Percentiles rank a stretch among this genome's conserved stretches.
phyloP scores from a whole-genome alignment of 208 protist species.

The Leishmania martiniquensis region DNA sequence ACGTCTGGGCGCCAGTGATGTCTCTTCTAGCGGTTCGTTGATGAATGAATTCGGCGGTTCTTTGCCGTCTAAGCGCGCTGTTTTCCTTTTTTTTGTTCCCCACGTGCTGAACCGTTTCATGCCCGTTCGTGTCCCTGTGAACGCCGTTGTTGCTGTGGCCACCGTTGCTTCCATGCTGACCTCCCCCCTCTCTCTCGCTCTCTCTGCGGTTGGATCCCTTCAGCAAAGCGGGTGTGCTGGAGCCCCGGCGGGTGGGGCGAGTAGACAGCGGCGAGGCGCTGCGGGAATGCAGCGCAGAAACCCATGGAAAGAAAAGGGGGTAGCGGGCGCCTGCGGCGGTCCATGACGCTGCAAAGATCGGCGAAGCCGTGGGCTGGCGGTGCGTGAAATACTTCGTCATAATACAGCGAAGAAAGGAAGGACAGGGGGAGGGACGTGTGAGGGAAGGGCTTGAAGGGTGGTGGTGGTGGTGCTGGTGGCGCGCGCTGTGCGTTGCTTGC shows the following conservation, averaged over 20 bases:
- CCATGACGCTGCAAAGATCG: background rate
- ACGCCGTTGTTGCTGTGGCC: background rate
- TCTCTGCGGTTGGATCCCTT: background rate
- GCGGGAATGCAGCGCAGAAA: background rate
- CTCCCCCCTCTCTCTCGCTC: background rate
- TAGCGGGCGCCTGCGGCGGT: background rate
- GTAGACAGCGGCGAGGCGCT: background rate
- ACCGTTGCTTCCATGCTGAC: background rate
- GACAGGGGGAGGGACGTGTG: background rate
- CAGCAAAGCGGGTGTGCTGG: background rate
- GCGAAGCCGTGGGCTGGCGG: background rate
- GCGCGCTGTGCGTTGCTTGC: too few relatives aligned
- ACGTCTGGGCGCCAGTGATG: background rate
- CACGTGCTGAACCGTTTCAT: background rate
- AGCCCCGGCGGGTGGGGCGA: background rate
- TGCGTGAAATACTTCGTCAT: background rate
- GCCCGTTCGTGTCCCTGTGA: background rate
- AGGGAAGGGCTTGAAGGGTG: too few relatives aligned
- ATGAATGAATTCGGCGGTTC: background rate
- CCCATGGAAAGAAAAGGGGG: background rate
- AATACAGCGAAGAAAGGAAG: background rate
- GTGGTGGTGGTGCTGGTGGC: too few relatives aligned
- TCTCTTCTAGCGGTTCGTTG: background rate
- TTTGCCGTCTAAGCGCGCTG: background rate
- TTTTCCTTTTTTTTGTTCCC: background rate